Conservation (phyloP, 345 rosid species). For the Sonneratia alba region DNA sequence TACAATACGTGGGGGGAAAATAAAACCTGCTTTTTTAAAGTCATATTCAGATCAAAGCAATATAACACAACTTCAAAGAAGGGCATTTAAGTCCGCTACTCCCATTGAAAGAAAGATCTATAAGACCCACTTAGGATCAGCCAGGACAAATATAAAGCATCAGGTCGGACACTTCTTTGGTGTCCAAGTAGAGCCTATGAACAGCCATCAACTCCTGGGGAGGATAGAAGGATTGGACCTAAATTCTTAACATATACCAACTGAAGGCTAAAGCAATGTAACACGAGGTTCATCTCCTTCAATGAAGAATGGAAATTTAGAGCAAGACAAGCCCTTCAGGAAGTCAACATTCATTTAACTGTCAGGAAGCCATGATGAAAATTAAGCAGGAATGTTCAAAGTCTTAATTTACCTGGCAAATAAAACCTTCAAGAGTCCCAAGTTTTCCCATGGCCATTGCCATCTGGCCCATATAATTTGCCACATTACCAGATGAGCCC, state of each 20-base stretch:
- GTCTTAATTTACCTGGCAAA: constrained; percentile 64
- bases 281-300: background rate
- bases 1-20: background rate
- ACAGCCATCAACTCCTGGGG: too few species aligned
- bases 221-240: background rate
- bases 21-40: background rate
- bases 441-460: constrained; percentile 99
- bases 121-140: too few species aligned
- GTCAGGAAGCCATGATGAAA: too few species aligned
- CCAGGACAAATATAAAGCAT: too few species aligned
- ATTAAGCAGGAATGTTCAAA: background rate
- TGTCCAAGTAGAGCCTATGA: too few species aligned
- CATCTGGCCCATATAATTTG: constrained; percentile 99
- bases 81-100: too few species aligned
- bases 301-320: background rate
- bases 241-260: background rate
- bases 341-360: too few species aligned
- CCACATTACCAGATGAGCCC: constrained; percentile 78
- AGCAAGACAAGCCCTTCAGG: background rate
- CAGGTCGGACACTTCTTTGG: too few species aligned
- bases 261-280: background rate
- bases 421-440: constrained; percentile 94
- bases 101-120: too few species aligned
- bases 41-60: background rate
- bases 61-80: background rate